Conservation (phyloP, 2,329 filamentous ascomycete species). For the Fusarium sterilihyphosum region DNA sequence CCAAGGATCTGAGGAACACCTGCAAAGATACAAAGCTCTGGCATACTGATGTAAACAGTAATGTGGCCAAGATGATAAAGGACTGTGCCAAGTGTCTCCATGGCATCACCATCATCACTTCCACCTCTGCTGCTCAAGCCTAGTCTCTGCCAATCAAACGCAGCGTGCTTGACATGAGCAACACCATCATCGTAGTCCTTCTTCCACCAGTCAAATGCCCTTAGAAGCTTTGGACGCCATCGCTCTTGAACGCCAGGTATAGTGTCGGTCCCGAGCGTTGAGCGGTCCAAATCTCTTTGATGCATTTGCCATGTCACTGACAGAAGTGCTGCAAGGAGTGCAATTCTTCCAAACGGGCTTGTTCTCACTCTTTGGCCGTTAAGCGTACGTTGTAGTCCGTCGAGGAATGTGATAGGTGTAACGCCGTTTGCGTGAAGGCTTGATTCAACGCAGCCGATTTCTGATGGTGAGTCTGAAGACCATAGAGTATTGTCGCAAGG, state of each 20-base stretch:
- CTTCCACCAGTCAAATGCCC: conserved; percentile 45
- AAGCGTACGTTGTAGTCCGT: conserved; percentile 40
- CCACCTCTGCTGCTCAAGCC: conserved; percentile 40
- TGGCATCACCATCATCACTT: conserved; percentile 43
- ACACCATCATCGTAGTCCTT: conserved; percentile 44
- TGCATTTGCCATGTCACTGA: conserved; percentile 46
- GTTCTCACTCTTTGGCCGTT: conserved; percentile 43
- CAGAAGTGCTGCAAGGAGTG: conserved; percentile 37
- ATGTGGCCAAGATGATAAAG: conserved; percentile 44
- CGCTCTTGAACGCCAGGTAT: conserved; percentile 42
- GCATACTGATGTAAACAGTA: conserved; percentile 45
- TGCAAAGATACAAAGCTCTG: conserved; percentile 44
- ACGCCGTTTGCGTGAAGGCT: conserved; percentile 44
- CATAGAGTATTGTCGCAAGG: conserved; percentile 44
- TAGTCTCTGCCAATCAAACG: conserved; percentile 44
- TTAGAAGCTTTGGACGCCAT: conserved; percentile 41
- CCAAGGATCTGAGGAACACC: conserved; percentile 42
- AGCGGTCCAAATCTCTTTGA: conserved; percentile 41
- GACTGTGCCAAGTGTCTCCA: conserved; percentile 42
- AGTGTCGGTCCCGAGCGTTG: conserved; percentile 39
- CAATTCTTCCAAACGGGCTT: conserved; percentile 43
- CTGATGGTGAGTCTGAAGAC: conserved; percentile 44
- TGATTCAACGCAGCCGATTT: conserved; percentile 44
- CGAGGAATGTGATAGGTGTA: conserved; percentile 42
- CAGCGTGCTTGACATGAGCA: conserved; percentile 42